Evolutionary conservation across 345 rosid genomes (phyloP).

Genomic region (Eucalyptus erythrocorys): DNA sequence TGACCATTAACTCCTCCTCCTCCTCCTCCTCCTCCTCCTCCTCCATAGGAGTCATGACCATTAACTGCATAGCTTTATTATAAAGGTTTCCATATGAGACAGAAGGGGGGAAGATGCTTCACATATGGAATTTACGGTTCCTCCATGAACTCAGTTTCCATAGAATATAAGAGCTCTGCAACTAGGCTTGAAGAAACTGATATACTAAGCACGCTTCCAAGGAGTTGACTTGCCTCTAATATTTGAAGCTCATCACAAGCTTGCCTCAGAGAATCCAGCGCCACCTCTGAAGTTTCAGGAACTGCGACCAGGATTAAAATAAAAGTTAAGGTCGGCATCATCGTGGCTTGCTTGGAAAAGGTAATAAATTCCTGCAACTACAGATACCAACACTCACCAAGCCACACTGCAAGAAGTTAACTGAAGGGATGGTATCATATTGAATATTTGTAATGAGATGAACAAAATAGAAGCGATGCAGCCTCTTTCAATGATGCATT

Average conservation of each 20-base stretch:
- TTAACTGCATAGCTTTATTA: neutral
- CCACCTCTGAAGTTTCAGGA: constrained; percentile 40
- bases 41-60: neutral
- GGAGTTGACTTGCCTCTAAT: constrained; percentile 48
- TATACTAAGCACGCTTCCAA: neutral
- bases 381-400: neutral
- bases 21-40: too few species aligned
- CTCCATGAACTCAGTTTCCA: neutral
- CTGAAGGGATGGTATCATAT: neutral
- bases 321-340: neutral
- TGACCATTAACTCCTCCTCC: too few species aligned
- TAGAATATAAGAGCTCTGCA: neutral
- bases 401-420: neutral
- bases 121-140: neutral
- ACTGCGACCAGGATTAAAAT: constrained; percentile 14
- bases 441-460: neutral
- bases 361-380: neutral
- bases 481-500: neutral
- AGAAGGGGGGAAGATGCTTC: neutral
- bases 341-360: neutral
- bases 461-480: neutral
- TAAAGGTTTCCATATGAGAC: neutral
- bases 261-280: constrained; percentile 71
- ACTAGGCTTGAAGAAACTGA: neutral
- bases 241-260: constrained; percentile 76